phyloP scores from a whole-genome alignment of 306 rosid genomes.

The Casuarina glauca region DNA sequence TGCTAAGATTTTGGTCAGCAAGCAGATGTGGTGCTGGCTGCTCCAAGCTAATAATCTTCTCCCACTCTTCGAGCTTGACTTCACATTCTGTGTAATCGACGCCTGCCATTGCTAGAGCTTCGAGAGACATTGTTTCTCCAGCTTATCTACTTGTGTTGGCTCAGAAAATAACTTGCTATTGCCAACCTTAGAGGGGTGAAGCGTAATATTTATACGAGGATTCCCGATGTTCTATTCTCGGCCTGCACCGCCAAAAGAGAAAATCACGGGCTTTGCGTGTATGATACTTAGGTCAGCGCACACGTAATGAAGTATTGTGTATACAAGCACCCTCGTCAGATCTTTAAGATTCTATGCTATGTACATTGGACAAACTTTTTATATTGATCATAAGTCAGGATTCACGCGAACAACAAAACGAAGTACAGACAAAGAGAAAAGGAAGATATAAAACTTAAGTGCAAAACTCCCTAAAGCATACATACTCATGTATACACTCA shows the following conservation, averaged over 20 bases:
- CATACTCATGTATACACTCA: too few species aligned
- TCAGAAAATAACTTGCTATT: background rate
- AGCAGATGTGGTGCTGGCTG: conserved; percentile 21
- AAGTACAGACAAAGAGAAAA: too few species aligned
- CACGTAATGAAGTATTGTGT: too few species aligned
- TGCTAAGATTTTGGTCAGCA: conserved; percentile 6
- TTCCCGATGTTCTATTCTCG: background rate
- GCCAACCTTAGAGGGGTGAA: background rate
- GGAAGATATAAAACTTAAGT: too few species aligned
- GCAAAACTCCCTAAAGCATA: too few species aligned
- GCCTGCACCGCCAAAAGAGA: background rate
- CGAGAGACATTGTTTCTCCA: conserved; percentile 27
- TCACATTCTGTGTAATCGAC: conserved; percentile 28
- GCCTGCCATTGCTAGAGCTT: conserved; percentile 61
- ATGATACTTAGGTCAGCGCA: too few species aligned
- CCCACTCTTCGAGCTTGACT: conserved; percentile 28
- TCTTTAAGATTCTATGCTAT: too few species aligned
- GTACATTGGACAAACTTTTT: too few species aligned
- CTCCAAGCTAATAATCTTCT: conserved; percentile 7
- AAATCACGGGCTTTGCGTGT: conserved; percentile 36
- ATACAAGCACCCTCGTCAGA: too few species aligned
- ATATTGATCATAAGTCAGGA: too few species aligned
- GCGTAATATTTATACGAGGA: background rate
- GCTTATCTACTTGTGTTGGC: background rate
- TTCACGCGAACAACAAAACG: too few species aligned